Evolutionary conservation across 148 eudicot genomes (phyloP), one percentile per base, ranked within the genome.

Genomic region (Arctostaphylos glauca): DNA sequence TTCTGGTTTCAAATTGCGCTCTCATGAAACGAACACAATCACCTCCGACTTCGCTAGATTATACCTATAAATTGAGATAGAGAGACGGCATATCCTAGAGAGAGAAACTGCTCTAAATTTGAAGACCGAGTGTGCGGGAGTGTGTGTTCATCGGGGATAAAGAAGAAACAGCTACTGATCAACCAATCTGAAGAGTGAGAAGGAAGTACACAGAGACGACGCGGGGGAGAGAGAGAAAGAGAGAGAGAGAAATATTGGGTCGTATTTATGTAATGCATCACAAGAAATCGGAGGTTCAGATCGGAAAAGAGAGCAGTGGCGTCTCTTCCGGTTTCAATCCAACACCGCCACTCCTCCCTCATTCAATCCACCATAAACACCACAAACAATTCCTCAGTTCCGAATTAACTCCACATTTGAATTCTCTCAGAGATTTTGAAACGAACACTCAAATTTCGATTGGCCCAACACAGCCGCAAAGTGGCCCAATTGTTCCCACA

Each of bases 271-370:
- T 92, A 88, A 95, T 95, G 98, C 98, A 94, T 95, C 97, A 93
- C 86, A 95, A 95, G 87, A 72, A 72, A 72, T 93, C 96, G 41
- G 98, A 95, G 89, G 87, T 90, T 83, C 98, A 95, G 90, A 95
- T 94, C 97, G 94, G 96, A 90, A 91, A 86, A 91, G 97, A 95
- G 88, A 95, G 97, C 96, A 91, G 89, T 75, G 93, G 97, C 91
- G 80, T 95, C 90, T 95, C 98, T 92, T 95, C 98, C 97, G 97
- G 92, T 93, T 95, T 91, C 92, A 92, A 89, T 80, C 97, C 95
- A 15, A 89, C 90, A 74, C 97, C 95, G 80, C 92, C 87, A n/a
- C 87, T 87, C 15, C 85, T 85, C 41, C 46, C 85, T 16, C 23
- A n/a, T 16, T 86, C 91, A 44, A 86, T 90, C 75, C 90, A 89